These are phyloP conservation scores for Thermochaetoides thermophila DNA, from an alignment of 495 filamentous ascomycete genomes.

Conservation along the genomic window DNA sequence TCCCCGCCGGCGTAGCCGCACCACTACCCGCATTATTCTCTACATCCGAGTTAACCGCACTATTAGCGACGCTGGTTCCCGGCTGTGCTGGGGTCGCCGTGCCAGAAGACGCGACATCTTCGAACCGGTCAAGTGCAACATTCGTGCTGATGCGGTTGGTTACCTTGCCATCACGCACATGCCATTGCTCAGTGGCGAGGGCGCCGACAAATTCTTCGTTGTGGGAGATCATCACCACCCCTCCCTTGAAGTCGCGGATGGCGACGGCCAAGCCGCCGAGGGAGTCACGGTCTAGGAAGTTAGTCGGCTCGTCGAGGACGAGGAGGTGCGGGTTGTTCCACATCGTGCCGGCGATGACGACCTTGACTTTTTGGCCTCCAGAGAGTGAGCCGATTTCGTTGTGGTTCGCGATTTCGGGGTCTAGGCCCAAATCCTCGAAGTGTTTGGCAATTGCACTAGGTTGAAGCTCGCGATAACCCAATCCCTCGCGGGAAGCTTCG, in stretches of 20 bases:
- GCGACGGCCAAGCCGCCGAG: slow-evolving; percentile 90
- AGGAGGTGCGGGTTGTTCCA: slow-evolving; percentile 98
- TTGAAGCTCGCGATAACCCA: slow-evolving; percentile 83
- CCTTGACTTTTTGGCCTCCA: slow-evolving; percentile 99
- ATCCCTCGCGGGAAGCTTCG: slow-evolving; percentile 91
- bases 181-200: slow-evolving; percentile 86
- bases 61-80: slow-evolving; percentile 36
- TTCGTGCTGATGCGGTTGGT: slow-evolving; percentile 65
- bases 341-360: slow-evolving; percentile 93
- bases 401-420: slow-evolving; percentile 96
- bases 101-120: slow-evolving; percentile 38
- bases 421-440: slow-evolving; percentile 90
- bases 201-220: slow-evolving; percentile 98
- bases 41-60: slow-evolving; percentile 69
- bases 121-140: slow-evolving; percentile 67
- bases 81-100: slow-evolving; percentile 38
- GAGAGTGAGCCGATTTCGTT: slow-evolving; percentile 95
- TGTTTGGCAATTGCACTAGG: slow-evolving; percentile 92
- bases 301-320: slow-evolving; percentile 96
- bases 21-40: slow-evolving; percentile 59
- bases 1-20: slow-evolving; percentile 2
- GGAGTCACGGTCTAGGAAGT: slow-evolving; percentile 96
- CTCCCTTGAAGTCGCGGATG: slow-evolving; percentile 93
- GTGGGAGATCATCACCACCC: slow-evolving; percentile 98
- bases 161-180: slow-evolving; percentile 76